Base-by-base conservation (phyloP, 2,329 filamentous ascomycete species). In the Ophiocordyceps sinensis region DNA sequence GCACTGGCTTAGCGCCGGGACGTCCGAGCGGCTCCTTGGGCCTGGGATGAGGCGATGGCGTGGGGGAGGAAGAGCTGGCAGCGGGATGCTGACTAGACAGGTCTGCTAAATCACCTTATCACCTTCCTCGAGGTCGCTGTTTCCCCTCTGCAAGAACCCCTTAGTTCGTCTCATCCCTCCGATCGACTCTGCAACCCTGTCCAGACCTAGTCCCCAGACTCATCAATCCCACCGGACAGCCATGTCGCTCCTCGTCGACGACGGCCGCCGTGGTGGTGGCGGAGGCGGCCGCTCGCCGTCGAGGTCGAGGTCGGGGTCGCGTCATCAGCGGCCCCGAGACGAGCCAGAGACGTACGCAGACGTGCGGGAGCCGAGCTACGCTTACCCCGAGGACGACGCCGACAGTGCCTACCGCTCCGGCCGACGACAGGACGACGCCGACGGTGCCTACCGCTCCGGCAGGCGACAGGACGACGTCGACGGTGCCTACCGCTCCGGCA, bases 161-260 rank as follows among this genome's bases (percentile, higher is more conserved):
- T 5, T 2, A 2, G 3, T 26, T 6, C 23, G 5, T 26, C 23
- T 26, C 23, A 26, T 7, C 23, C 23, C 23, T 26, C 5, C 23
- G 6, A 26, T 26, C 6, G 23, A 26, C 23, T 2, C 23, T 9
- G 23, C 6, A 26, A 9, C 23, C 23, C 3, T 26, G 2, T 26
- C 23, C 9, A 5, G 5, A 9, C 23, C 5, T 7, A 26, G 19
- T 19, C 19, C 19, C 19, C 19, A 4, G 19, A 19, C 19, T 19
- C 3, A 4, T 19, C 3, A 4, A 19, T 19, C 19, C 19, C 19
- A 19, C 19, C 4, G 19, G 19, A 15, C 32, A 19, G 9, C 51
- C 3, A 76, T 75, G 71, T 74, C 73, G 49, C 61, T 74, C 36
- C 60, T 63, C 42, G 65, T 71, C 41, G 66, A 68, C 44, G 64